Percentiles rank a stretch among this genome's conserved stretches.
phyloP scores from a whole-genome alignment of 2,329 filamentous ascomycete species.

The Colletotrichum coccodes region DNA sequence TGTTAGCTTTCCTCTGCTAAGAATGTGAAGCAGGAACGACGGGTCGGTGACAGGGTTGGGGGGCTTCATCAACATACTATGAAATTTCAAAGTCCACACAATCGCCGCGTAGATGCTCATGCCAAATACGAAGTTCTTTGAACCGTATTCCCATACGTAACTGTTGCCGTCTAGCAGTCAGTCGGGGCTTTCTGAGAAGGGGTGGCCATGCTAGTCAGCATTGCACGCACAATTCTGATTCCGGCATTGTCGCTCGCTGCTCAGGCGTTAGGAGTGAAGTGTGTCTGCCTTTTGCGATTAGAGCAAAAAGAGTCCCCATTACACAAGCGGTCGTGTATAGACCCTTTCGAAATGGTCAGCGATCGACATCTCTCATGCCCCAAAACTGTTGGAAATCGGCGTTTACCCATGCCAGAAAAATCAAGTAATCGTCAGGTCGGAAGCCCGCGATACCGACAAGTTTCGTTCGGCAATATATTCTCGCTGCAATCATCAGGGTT shows the following conservation, averaged over 20 bases:
- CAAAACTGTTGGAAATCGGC: no score
- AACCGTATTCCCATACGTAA: constrained; percentile 41
- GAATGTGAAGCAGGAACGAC: not conserved
- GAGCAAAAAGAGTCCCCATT: constrained; percentile 36
- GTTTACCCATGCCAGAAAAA: constrained; percentile 43
- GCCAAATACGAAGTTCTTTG: constrained; percentile 47
- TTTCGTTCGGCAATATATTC: constrained; percentile 44
- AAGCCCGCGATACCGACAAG: constrained; percentile 45
- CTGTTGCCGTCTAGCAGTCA: constrained; percentile 7
- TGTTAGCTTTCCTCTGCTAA: not conserved
- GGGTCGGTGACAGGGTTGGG: no score
- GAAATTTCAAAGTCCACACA: constrained; percentile 52
- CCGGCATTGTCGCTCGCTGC: constrained; percentile 41
- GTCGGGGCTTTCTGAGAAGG: no score
- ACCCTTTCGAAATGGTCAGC: no score
- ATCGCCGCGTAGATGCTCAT: constrained; percentile 47
- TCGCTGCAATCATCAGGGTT: constrained; percentile 41
- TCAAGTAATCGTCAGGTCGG: constrained; percentile 46
- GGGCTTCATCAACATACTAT: no score
- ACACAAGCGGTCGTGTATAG: constrained; percentile 8
- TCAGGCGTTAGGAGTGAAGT: constrained; percentile 42
- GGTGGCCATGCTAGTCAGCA: no score
- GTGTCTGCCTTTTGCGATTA: constrained; percentile 41
- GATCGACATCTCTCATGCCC: no score
- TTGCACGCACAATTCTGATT: constrained; percentile 35